Percentiles rank a stretch among this genome's conserved stretches.
Conservation (phyloP, 2,329 filamentous ascomycete genomes). For the Anthostomella pinea region DNA sequence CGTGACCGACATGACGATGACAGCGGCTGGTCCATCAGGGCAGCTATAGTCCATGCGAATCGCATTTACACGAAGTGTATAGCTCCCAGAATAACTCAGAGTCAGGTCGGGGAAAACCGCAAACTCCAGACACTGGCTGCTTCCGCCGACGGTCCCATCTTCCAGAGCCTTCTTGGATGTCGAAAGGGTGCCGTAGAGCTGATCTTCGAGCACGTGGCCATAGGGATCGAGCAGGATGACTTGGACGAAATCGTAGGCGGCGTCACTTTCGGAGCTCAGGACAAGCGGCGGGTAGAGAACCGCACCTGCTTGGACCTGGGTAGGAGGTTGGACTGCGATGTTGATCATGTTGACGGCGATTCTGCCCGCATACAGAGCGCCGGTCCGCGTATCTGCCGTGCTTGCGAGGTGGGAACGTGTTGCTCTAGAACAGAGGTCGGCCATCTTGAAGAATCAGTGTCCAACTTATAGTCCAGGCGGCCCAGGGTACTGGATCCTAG, state of each 20-base stretch:
- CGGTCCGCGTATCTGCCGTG: background rate
- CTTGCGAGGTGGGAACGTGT: too few species aligned
- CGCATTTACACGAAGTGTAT: constrained; percentile 20
- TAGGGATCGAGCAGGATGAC: constrained; percentile 22
- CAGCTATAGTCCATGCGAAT: constrained; percentile 22
- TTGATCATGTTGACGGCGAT: constrained; percentile 17
- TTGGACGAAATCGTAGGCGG: constrained; percentile 22
- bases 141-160: constrained; percentile 12
- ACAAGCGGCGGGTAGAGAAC: constrained; percentile 28
- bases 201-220: constrained; percentile 16
- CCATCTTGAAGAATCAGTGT: too few species aligned
- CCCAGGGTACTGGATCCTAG: too few species aligned
- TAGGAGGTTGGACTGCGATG: constrained; percentile 25
- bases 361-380: background rate
- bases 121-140: constrained; percentile 13
- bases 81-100: constrained; percentile 20
- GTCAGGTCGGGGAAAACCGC: constrained; percentile 23
- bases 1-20: constrained; percentile 12
- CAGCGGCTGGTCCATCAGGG: constrained; percentile 8
- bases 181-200: constrained; percentile 20
- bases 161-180: constrained; percentile 14
- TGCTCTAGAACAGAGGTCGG: too few species aligned
- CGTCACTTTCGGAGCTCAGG: constrained; percentile 15
- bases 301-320: constrained; percentile 20
- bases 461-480: too few species aligned